phyloP scores from a whole-genome alignment of 805 yeast species.

The Yarrowia hollandica region DNA sequence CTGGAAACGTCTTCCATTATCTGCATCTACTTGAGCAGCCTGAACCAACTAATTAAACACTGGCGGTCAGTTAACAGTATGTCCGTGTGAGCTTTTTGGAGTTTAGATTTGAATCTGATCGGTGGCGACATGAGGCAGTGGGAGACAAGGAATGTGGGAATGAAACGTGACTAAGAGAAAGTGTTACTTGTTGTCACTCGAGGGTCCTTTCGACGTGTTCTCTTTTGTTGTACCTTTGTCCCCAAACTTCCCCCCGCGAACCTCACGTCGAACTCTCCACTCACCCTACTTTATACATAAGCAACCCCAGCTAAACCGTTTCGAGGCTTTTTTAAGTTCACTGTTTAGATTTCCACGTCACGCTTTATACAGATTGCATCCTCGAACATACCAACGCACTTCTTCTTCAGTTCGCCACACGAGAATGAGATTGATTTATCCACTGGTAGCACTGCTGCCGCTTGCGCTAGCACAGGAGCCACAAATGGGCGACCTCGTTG shows the following conservation, averaged over 20 bases:
- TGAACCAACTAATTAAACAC: no score
- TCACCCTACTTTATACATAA: not conserved
- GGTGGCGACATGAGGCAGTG: conserved; percentile 6
- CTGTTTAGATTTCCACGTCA: conserved; percentile 13
- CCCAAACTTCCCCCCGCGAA: not conserved
- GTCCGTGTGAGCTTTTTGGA: not conserved
- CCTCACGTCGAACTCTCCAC: not conserved
- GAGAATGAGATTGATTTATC: conserved; percentile 5
- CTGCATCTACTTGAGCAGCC: no score
- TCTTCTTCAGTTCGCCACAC: not conserved
- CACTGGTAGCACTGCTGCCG: conserved; percentile 24
- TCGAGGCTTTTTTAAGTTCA: not conserved
- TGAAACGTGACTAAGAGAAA: no score
- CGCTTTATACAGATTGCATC: conserved; percentile 3
- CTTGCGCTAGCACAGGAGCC: conserved; percentile 21
- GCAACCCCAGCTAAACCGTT: conserved; percentile 1
- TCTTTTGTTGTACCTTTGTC: not conserved
- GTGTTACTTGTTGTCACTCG: no score
- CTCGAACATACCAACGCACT: not conserved
- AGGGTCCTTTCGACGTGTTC: no score
- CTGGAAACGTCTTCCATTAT: no score
- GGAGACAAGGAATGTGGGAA: not conserved
- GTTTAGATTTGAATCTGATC: conserved; percentile 8
- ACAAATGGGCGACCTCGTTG: conserved; percentile 31
- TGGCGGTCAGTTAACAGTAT: no score